Evolutionary conservation across 139 green algal genomes (phyloP).

Genomic region (Chlorella sp.): DNA sequence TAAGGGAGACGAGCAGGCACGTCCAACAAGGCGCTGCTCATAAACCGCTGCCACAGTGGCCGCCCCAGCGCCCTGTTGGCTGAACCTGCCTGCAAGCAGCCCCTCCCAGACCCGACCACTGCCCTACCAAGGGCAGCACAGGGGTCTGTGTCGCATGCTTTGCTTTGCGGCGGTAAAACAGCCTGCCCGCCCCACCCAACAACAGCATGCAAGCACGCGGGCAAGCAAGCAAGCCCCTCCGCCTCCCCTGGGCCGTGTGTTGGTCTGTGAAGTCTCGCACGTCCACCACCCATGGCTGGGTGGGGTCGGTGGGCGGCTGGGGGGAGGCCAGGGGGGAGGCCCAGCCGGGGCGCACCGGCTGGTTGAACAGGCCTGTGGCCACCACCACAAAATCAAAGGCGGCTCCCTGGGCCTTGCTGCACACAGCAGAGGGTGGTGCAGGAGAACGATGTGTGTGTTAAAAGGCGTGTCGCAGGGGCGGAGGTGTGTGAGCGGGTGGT

Average conservation of each 20-base stretch:
- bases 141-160: too few species aligned
- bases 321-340: neutral
- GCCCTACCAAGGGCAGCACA: too few species aligned
- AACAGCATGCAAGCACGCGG: too few species aligned
- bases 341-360: neutral
- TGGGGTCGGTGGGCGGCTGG: neutral
- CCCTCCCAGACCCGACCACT: too few species aligned
- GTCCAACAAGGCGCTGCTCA: too few species aligned
- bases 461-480: neutral
- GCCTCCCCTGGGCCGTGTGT: neutral
- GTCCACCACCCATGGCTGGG: conserved; percentile 12
- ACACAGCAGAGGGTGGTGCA: neutral
- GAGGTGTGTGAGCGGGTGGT: neutral
- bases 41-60: too few species aligned
- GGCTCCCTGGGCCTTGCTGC: neutral
- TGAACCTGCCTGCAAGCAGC: too few species aligned
- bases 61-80: too few species aligned
- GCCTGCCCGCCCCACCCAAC: too few species aligned
- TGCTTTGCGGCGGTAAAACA: too few species aligned
- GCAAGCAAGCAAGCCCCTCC: too few species aligned
- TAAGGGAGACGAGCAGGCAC: too few species aligned
- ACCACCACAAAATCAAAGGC: conserved; percentile 10
- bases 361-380: conserved; percentile 23
- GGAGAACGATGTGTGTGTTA: neutral
- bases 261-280: conserved; percentile 13